These are phyloP conservation scores for Tricladium varicosporioides DNA, from an alignment of 2,329 filamentous ascomycete genomes.

Conservation along the genomic window DNA sequence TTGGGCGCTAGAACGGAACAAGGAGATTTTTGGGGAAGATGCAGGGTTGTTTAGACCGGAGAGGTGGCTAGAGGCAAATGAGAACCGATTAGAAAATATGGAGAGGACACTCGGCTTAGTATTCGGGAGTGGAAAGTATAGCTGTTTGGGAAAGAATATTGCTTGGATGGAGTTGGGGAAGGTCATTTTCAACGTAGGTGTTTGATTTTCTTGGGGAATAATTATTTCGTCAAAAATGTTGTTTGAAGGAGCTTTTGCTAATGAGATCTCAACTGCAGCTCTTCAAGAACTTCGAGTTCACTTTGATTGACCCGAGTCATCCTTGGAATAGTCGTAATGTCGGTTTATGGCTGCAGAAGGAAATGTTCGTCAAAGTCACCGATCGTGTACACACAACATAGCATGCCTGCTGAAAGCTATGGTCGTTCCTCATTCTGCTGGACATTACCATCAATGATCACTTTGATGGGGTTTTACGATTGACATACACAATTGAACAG, in stretches of 20 bases:
- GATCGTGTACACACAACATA: neutral
- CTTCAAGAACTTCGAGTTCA: constrained; percentile 17
- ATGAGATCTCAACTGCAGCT: neutral
- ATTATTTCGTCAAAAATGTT: neutral
- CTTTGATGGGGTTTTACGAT: too few species aligned
- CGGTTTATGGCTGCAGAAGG: constrained; percentile 13
- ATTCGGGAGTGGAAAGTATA: constrained; percentile 44
- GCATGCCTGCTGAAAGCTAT: too few species aligned
- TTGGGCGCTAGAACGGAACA: constrained; percentile 37
- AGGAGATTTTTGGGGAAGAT: constrained; percentile 38
- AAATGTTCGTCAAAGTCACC: constrained; percentile 13
- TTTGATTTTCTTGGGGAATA: neutral
- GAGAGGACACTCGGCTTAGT: constrained; percentile 41
- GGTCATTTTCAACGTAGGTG: constrained; percentile 44
- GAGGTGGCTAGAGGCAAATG: constrained; percentile 43
- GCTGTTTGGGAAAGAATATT: constrained; percentile 47
- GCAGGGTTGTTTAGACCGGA: constrained; percentile 45
- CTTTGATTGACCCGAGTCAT: constrained; percentile 13
- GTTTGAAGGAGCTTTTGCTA: neutral
- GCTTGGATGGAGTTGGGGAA: constrained; percentile 51
- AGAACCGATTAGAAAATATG: constrained; percentile 33
- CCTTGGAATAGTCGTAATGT: constrained; percentile 17
- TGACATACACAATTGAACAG: too few species aligned
- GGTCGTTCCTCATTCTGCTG: too few species aligned
- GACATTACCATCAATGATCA: too few species aligned